Conservation (phyloP, 306 rosid species). For the Luffa aegyptiaca region DNA sequence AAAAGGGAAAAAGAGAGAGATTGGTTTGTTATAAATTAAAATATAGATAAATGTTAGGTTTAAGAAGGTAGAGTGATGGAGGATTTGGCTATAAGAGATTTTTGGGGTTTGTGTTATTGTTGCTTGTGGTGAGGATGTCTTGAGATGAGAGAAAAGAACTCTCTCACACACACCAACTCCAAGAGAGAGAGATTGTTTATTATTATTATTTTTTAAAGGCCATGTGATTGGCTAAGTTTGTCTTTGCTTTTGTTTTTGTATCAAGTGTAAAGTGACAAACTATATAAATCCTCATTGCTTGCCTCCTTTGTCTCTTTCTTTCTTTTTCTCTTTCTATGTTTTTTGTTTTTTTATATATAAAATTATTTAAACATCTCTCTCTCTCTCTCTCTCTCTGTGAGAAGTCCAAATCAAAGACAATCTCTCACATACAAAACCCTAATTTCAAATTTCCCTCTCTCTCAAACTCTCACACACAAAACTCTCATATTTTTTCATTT, state of each 20-base stretch:
- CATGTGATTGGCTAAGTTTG: not conserved
- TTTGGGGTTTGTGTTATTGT: slow-evolving; percentile 22
- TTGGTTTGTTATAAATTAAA: no score
- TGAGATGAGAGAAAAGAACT: slow-evolving; percentile 68
- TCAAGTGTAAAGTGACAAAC: not conserved
- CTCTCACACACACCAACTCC: slow-evolving; percentile 4
- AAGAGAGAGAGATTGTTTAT: not conserved
- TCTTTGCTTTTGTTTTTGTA: not conserved
- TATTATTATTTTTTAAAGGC: not conserved
- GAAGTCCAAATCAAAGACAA: slow-evolving; percentile 65
- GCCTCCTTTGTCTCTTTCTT: not conserved
- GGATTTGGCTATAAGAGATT: not conserved
- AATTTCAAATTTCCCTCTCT: no score
- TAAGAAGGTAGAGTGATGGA: no score
- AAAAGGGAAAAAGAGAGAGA: no score
- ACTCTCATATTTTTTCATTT: slow-evolving; percentile 15
- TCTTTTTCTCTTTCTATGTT: not conserved
- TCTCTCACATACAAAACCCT: slow-evolving; percentile 15
- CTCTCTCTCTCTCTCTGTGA: slow-evolving; percentile 25
- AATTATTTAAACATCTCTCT: not conserved
- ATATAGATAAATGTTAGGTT: no score
- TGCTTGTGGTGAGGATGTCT: slow-evolving; percentile 60
- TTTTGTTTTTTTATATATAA: no score
- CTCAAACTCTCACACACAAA: no score
- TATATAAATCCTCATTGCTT: not conserved